phyloP scores from a whole-genome alignment of 768 basidiomycete species.

The Royoungia palumana region DNA sequence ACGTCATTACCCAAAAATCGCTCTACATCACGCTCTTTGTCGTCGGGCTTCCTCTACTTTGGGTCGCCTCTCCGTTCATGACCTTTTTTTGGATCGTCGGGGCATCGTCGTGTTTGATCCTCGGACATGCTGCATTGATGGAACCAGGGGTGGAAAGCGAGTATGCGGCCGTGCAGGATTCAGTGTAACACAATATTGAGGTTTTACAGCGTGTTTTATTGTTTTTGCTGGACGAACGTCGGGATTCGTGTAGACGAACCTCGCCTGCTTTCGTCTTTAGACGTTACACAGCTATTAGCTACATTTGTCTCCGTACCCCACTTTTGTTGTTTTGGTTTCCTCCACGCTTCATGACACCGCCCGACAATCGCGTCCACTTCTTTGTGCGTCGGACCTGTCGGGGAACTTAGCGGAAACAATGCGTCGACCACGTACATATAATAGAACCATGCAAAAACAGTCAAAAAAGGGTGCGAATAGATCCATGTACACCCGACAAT shows the following conservation, averaged over 20 bases:
- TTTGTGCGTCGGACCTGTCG: no score
- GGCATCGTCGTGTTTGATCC: slow-evolving; percentile 77
- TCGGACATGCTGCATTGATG: slow-evolving; percentile 82
- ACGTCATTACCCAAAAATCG: slow-evolving; percentile 82
- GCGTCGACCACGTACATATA: no score
- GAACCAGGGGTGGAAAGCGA: slow-evolving; percentile 97
- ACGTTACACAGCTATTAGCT: no score
- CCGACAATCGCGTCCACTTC: no score
- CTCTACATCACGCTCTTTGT: slow-evolving; percentile 88
- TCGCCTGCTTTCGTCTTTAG: neutral
- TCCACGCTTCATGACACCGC: no score
- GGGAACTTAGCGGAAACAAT: no score
- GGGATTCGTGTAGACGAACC: neutral
- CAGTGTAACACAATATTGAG: slow-evolving; percentile 38
- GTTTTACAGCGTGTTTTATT: neutral
- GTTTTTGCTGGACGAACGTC: neutral
- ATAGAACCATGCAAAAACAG: no score
- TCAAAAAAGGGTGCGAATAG: neutral
- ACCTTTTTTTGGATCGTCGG: slow-evolving; percentile 96
- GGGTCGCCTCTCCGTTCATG: slow-evolving; percentile 68
- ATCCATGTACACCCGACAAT: neutral
- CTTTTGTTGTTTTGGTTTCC: no score
- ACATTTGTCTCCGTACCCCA: no score
- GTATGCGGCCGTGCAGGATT: slow-evolving; percentile 75
- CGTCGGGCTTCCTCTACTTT: slow-evolving; percentile 87